phyloP scores from a whole-genome alignment of 192 early-diverging fungal species.

The Chytriomyces sp. region DNA sequence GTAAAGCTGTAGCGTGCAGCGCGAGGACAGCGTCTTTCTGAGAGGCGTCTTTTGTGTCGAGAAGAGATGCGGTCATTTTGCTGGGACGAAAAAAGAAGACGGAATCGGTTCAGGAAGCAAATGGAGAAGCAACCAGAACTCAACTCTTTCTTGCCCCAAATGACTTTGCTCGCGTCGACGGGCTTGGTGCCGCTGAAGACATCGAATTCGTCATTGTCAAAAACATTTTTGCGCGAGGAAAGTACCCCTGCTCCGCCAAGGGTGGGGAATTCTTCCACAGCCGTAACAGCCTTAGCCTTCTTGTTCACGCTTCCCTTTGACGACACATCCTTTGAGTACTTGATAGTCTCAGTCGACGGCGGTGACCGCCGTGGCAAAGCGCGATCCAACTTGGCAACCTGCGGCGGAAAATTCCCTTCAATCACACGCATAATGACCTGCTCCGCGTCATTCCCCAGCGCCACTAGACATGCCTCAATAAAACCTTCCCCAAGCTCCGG shows the following conservation, averaged over 20 bases:
- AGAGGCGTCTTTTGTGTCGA: not conserved
- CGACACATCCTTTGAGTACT: too few relatives aligned
- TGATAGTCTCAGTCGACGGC: not conserved
- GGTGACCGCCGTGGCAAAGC: not conserved
- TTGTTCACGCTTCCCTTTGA: too few relatives aligned
- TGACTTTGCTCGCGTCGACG: slow-evolving; percentile 67
- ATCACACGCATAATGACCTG: slow-evolving; percentile 77
- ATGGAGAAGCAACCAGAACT: slow-evolving; percentile 14
- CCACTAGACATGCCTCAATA: slow-evolving; percentile 80
- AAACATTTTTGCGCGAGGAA: slow-evolving; percentile 72
- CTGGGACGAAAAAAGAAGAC: not conserved
- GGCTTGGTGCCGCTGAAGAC: slow-evolving; percentile 66
- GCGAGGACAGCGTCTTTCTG: slow-evolving; percentile 36
- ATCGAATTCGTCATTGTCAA: slow-evolving; percentile 94
- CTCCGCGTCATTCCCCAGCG: slow-evolving; percentile 69
- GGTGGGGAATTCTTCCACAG: not conserved
- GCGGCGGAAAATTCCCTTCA: slow-evolving; percentile 72
- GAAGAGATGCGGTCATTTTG: not conserved
- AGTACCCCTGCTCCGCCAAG: slow-evolving; percentile 41
- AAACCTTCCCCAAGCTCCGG: slow-evolving; percentile 89
- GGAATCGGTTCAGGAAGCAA: not conserved
- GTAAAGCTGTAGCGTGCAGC: slow-evolving; percentile 23
- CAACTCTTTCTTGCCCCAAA: slow-evolving; percentile 73
- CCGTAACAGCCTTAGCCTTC: not conserved
- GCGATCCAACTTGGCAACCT: slow-evolving; percentile 67